phyloP scores from a whole-genome alignment of 305 asterid genomes.

The Ilex paraguariensis region DNA sequence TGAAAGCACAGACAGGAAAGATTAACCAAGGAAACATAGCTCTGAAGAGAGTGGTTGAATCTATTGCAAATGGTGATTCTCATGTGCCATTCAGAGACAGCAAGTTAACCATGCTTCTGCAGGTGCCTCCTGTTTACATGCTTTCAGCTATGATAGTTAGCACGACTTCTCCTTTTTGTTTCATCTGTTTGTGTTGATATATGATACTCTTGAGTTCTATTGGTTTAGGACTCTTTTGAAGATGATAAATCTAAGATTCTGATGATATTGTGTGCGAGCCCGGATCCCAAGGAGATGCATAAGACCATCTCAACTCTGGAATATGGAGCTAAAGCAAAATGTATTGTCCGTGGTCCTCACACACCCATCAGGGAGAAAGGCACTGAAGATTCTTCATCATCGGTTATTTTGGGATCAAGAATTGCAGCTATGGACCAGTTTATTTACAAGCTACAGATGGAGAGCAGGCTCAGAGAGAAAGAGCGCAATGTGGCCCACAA shows the following conservation, averaged over 20 bases:
- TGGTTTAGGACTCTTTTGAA: conserved; percentile 85
- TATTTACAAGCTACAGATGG: conserved; percentile 68
- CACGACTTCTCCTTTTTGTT: background rate
- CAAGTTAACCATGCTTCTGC: conserved; percentile 97
- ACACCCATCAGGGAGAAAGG: conserved; percentile 71
- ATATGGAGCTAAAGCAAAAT: conserved; percentile 94
- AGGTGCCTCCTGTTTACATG: conserved; percentile 34
- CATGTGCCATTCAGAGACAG: conserved; percentile 98
- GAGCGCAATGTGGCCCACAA: conserved; percentile 60
- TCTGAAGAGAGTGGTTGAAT: conserved; percentile 86
- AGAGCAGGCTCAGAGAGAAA: conserved; percentile 62
- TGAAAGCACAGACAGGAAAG: conserved; percentile 62
- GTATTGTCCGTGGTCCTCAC: conserved; percentile 80
- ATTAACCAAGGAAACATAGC: conserved; percentile 94
- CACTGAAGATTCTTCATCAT: conserved; percentile 67
- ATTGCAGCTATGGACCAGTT: conserved; percentile 81
- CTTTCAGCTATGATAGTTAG: background rate
- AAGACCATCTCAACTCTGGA: conserved; percentile 89
- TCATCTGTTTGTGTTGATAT: background rate
- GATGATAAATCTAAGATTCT: conserved; percentile 83
- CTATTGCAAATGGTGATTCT: conserved; percentile 93
- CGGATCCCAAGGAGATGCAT: conserved; percentile 89
- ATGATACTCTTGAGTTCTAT: conserved; percentile 4
- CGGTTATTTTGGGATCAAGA: conserved; percentile 63
- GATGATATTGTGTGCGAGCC: conserved; percentile 93